phyloP scores from a whole-genome alignment of 106 monocot genomes.

The Dendrobium chrysotoxum region DNA sequence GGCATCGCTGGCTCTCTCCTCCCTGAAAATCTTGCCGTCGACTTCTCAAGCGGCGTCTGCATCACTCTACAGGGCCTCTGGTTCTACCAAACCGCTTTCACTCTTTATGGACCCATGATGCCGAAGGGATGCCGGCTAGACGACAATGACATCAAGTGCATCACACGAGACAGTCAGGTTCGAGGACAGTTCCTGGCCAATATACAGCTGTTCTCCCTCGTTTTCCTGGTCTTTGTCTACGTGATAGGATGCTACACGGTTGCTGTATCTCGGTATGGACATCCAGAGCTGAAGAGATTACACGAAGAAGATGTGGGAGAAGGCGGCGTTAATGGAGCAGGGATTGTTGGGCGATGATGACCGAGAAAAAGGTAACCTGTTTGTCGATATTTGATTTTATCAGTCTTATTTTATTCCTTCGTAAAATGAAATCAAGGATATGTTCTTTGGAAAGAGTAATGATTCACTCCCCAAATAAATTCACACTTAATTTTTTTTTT shows the following conservation, averaged over 20 bases:
- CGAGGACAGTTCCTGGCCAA: slow-evolving; percentile 78
- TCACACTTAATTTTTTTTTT: too few species aligned
- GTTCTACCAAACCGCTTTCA: slow-evolving; percentile 99
- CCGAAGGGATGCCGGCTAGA: slow-evolving; percentile 70
- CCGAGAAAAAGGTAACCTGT: background rate
- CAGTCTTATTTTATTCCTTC: background rate
- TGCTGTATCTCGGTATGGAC: slow-evolving; percentile 38
- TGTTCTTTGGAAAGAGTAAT: too few species aligned
- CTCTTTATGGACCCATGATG: slow-evolving; percentile 94
- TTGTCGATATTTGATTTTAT: background rate
- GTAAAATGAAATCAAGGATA: background rate
- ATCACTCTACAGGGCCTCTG: slow-evolving; percentile 94
- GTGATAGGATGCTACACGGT: slow-evolving; percentile 37
- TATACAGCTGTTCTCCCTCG: slow-evolving; percentile 64
- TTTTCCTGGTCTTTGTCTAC: slow-evolving; percentile 40
- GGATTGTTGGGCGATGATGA: background rate
- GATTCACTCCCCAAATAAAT: too few species aligned
- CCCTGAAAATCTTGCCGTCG: slow-evolving; percentile 51
- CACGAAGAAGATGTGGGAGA: background rate
- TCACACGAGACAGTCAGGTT: slow-evolving; percentile 26
- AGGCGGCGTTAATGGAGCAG: background rate
- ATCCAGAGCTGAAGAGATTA: slow-evolving; percentile 28
- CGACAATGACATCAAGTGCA: slow-evolving; percentile 41
- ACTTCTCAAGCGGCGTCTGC: slow-evolving; percentile 42
- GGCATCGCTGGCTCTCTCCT: slow-evolving; percentile 50